Conservation (phyloP, 257 asterid species). For the Solanum commersonii region DNA sequence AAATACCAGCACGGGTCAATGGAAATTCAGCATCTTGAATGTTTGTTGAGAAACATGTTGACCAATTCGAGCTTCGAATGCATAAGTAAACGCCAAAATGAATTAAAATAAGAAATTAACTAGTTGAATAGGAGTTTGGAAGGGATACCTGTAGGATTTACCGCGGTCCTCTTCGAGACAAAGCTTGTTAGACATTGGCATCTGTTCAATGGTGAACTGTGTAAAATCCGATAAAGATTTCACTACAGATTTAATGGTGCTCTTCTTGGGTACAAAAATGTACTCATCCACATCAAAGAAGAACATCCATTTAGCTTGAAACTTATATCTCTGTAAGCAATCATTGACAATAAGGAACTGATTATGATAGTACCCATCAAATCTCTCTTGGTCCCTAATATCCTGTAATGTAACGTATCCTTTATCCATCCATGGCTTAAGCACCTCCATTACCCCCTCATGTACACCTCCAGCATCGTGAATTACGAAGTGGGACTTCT, state of each 20-base stretch:
- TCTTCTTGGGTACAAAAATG: slow-evolving; percentile 32
- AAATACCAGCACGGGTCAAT: background rate
- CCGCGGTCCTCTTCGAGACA: slow-evolving; percentile 43
- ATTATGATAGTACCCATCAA: slow-evolving; percentile 78
- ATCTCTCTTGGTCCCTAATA: slow-evolving; percentile 64
- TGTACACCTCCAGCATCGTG: slow-evolving; percentile 87
- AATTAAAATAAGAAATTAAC: background rate
- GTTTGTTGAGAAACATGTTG: background rate
- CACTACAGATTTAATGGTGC: slow-evolving; percentile 24
- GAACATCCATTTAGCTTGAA: slow-evolving; percentile 58
- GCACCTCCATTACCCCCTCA: slow-evolving; percentile 45
- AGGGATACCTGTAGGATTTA: slow-evolving; percentile 22
- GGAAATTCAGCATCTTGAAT: background rate
- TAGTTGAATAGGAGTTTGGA: background rate
- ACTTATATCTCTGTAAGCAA: slow-evolving; percentile 57
- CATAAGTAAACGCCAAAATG: background rate
- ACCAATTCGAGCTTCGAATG: background rate
- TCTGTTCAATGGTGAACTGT: slow-evolving; percentile 54
- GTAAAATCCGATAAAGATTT: slow-evolving; percentile 34
- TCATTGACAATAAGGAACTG: slow-evolving; percentile 74
- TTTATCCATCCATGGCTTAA: slow-evolving; percentile 72
- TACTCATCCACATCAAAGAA: slow-evolving; percentile 85
- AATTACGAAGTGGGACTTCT: slow-evolving; percentile 61
- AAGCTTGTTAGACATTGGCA: slow-evolving; percentile 45
- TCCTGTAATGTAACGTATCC: slow-evolving; percentile 72